Conservation (phyloP, 768 basidiomycete genomes). For the Termitomyces eurrhizus region DNA sequence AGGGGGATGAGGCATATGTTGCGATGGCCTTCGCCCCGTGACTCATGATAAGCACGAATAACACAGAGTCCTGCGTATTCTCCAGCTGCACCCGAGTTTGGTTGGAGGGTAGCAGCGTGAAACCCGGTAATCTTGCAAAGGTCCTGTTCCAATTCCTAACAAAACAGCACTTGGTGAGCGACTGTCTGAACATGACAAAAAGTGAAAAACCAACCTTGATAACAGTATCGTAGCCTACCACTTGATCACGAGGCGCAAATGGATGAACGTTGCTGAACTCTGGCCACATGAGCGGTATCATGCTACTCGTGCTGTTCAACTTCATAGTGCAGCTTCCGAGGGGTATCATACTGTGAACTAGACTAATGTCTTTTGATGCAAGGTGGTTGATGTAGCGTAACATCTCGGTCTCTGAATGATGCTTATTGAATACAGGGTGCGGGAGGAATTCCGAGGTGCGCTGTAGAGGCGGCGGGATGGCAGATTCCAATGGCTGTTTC, state of each 20-base stretch:
- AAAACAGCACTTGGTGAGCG: not conserved
- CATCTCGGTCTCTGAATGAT: slow-evolving; percentile 99
- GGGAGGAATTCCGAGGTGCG: slow-evolving; percentile 71
- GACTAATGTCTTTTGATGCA: slow-evolving; percentile 90
- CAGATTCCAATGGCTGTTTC: slow-evolving; percentile 35
- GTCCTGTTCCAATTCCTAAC: slow-evolving; percentile 84
- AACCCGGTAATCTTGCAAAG: slow-evolving; percentile 97
- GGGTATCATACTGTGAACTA: slow-evolving; percentile 95
- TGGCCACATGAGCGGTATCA: slow-evolving; percentile 95
- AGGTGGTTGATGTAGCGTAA: slow-evolving; percentile 93
- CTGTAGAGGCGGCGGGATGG: slow-evolving; percentile 51
- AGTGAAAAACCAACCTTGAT: slow-evolving; percentile 52
- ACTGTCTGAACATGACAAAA: not conserved
- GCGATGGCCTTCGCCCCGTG: slow-evolving; percentile 79
- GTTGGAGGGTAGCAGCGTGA: slow-evolving; percentile 92
- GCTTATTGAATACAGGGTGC: slow-evolving; percentile 92
- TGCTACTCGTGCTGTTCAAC: slow-evolving; percentile 95
- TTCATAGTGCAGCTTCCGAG: slow-evolving; percentile 98
- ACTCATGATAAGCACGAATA: slow-evolving; percentile 92
- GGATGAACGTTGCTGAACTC: slow-evolving; percentile 91
- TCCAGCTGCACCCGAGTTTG: slow-evolving; percentile 97
- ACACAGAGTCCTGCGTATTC: slow-evolving; percentile 96
- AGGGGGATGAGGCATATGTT: slow-evolving; percentile 92
- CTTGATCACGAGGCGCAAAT: slow-evolving; percentile 87
- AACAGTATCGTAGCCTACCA: slow-evolving; percentile 78